Conservation (phyloP, 805 yeast species). For the Candida piceae region DNA sequence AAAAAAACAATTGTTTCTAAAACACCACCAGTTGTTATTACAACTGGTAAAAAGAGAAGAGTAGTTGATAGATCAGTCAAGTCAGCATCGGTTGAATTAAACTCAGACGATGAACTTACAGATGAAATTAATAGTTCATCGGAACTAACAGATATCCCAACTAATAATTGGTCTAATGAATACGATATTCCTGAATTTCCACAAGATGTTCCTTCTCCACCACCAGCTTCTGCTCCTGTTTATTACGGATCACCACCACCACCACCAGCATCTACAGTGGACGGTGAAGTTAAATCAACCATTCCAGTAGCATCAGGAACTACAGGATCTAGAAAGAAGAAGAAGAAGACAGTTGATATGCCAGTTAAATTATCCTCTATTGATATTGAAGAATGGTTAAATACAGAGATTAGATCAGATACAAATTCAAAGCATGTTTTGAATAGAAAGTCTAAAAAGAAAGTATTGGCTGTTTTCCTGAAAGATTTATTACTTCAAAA, state of each 20-base stretch:
- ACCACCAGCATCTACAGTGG: background rate
- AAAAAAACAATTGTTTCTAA: no score
- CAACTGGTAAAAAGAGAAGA: background rate
- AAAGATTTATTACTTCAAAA: slow-evolving; percentile 21
- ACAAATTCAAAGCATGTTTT: slow-evolving; percentile 22
- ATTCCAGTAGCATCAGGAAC: background rate
- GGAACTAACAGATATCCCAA: no score
- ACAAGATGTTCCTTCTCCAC: background rate
- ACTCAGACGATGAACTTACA: background rate
- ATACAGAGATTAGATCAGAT: slow-evolving; percentile 21
- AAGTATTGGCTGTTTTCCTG: slow-evolving; percentile 23
- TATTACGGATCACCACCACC: background rate
- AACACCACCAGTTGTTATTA: no score
- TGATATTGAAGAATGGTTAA: slow-evolving; percentile 18
- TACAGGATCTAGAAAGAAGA: slow-evolving; percentile 9
- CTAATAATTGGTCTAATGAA: background rate
- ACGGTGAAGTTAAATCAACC: background rate
- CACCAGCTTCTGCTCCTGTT: background rate
- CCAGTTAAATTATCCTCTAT: slow-evolving; percentile 17
- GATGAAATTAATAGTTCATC: background rate
- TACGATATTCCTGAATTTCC: background rate
- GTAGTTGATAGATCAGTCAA: background rate
- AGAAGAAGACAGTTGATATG: slow-evolving; percentile 10
- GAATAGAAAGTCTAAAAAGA: slow-evolving; percentile 22
- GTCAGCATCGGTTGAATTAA: background rate